Evolutionary conservation across 2,329 filamentous ascomycete genomes (phyloP).

Genomic region (Botrytis squamosa): DNA sequence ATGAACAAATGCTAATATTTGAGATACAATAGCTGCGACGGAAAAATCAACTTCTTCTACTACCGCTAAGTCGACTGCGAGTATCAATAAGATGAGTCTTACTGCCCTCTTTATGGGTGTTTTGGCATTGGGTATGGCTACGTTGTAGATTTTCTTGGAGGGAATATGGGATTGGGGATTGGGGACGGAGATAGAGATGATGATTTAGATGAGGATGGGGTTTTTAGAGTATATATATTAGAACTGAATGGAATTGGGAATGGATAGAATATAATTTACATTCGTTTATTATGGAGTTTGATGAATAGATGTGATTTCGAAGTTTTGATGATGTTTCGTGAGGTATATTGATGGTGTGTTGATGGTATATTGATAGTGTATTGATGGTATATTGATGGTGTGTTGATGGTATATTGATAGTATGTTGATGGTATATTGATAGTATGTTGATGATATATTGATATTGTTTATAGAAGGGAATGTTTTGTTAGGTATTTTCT

Average conservation of each 20-base stretch:
- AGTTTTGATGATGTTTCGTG: neutral
- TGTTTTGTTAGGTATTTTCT: too few species aligned
- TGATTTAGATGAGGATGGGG: neutral
- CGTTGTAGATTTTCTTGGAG: neutral
- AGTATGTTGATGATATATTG: neutral
- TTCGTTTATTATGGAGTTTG: neutral
- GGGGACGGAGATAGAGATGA: neutral
- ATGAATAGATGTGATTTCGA: neutral
- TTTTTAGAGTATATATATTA: neutral
- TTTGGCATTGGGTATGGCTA: neutral
- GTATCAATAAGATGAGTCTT: neutral
- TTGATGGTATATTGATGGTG: neutral
- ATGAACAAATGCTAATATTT: neutral
- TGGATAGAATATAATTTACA: neutral
- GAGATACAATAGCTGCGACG: neutral
- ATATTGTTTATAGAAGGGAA: too few species aligned
- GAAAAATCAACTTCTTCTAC: neutral
- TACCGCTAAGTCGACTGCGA: neutral
- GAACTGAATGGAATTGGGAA: neutral
- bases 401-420: neutral
- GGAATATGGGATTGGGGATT: neutral
- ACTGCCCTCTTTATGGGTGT: neutral
- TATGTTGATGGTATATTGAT: neutral
- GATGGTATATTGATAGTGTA: neutral
- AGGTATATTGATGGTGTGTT: neutral